phyloP scores from a whole-genome alignment of 1,284 basidiomycete genomes.

The Mycena citricolor region DNA sequence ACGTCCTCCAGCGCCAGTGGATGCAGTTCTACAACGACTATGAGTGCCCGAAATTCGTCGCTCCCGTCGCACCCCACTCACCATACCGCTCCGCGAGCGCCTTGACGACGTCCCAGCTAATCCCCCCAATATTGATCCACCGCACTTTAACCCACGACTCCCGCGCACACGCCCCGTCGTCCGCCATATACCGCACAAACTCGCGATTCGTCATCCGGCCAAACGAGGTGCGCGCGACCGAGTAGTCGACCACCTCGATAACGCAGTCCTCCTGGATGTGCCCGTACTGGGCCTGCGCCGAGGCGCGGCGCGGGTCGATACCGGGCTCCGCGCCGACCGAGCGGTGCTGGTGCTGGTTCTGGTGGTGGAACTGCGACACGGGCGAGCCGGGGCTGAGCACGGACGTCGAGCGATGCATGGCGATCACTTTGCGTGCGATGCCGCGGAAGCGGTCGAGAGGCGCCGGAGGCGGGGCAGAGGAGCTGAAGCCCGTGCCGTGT shows the following conservation, averaged over 20 bases:
- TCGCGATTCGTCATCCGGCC: constrained; percentile 57
- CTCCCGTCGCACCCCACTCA: constrained; percentile 27
- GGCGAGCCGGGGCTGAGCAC: too few relatives aligned
- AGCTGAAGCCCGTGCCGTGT: constrained; percentile 1
- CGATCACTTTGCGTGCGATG: constrained; percentile 48
- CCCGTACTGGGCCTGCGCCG: constrained; percentile 48
- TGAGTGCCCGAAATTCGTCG: not conserved
- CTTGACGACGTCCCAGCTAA: constrained; percentile 71
- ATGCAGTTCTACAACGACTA: constrained; percentile 51
- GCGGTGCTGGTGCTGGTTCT: constrained; percentile 37
- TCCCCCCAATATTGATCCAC: constrained; percentile 71
- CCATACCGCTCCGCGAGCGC: constrained; percentile 62
- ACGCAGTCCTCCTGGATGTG: constrained; percentile 58
- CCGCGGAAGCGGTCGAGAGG: constrained; percentile 43
- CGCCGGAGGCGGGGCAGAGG: constrained; percentile 13
- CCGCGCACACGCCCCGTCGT: constrained; percentile 38
- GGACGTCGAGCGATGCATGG: constrained; percentile 45
- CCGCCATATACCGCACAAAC: constrained; percentile 49
- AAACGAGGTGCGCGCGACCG: constrained; percentile 47
- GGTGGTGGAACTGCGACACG: too few relatives aligned
- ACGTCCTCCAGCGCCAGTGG: constrained; percentile 71
- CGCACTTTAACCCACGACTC: constrained; percentile 58
- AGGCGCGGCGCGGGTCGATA: constrained; percentile 51
- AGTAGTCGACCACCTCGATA: constrained; percentile 65
- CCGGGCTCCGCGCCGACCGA: constrained; percentile 64